A percentile compares a stretch with the other conserved stretches of the same genome.
Conservation (phyloP, 2,329 filamentous ascomycete genomes). For the Colletotrichum tamarilloi region DNA sequence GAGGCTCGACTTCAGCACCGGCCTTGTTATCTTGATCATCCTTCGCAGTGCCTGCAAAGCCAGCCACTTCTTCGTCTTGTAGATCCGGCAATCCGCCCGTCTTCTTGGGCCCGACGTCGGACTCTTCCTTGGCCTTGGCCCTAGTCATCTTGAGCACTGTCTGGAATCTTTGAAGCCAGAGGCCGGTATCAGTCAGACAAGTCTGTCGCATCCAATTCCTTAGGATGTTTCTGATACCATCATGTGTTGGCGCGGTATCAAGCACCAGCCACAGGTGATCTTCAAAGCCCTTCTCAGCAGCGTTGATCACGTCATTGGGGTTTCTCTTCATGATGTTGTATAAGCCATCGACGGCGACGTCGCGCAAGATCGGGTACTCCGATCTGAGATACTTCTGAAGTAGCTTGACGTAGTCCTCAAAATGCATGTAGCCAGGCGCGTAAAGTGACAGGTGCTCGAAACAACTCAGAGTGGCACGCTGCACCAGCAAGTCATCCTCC, state of each 20-base stretch:
- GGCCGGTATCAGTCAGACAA: slow-evolving; percentile 78
- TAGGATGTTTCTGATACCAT: slow-evolving; percentile 87
- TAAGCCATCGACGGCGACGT: slow-evolving; percentile 86
- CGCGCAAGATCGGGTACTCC: slow-evolving; percentile 74
- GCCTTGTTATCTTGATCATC: slow-evolving; percentile 62
- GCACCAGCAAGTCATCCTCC: slow-evolving; percentile 71
- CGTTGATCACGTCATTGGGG: slow-evolving; percentile 82
- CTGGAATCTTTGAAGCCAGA: slow-evolving; percentile 93
- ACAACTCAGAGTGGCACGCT: slow-evolving; percentile 83
- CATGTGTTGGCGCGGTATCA: slow-evolving; percentile 80
- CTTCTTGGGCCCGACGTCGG: slow-evolving; percentile 51
- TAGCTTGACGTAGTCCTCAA: slow-evolving; percentile 82
- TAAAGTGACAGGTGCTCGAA: slow-evolving; percentile 93
- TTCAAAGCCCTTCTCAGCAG: slow-evolving; percentile 83
- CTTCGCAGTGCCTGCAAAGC: slow-evolving; percentile 78
- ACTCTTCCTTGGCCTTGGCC: slow-evolving; percentile 69
- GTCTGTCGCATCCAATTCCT: slow-evolving; percentile 95
- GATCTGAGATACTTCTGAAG: slow-evolving; percentile 84
- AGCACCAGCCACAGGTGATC: slow-evolving; percentile 92
- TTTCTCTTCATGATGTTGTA: slow-evolving; percentile 96
- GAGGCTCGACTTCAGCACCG: slow-evolving; percentile 80
- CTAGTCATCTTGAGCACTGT: slow-evolving; percentile 89
- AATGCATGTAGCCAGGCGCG: slow-evolving; percentile 87
- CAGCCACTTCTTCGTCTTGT: slow-evolving; percentile 95
- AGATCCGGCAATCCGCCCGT: slow-evolving; percentile 76